phyloP scores from a whole-genome alignment of 2,329 filamentous ascomycete genomes.

The Leptographium lundbergii region DNA sequence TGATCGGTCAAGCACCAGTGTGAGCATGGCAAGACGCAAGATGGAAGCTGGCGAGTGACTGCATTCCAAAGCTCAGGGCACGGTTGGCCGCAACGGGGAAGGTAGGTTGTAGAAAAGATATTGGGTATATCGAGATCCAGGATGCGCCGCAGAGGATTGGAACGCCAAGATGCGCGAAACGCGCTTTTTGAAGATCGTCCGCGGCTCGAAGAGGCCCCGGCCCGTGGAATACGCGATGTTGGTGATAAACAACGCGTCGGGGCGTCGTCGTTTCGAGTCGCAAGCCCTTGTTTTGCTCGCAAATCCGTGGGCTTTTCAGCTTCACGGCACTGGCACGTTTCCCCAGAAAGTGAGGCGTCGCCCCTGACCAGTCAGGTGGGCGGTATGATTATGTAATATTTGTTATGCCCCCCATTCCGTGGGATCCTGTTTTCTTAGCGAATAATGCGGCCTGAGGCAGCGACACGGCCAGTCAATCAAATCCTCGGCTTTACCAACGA shows the following conservation, averaged over 20 bases:
- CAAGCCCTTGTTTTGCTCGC: conserved; percentile 2
- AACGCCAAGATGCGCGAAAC: not conserved
- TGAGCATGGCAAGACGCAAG: conserved; percentile 9
- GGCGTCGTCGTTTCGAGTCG: not conserved
- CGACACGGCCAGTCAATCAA: not conserved
- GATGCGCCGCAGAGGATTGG: conserved; percentile 9
- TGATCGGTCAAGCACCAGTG: conserved; percentile 2
- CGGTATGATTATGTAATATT: not conserved
- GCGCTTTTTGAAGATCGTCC: conserved; percentile 1
- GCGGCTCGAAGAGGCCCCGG: not conserved
- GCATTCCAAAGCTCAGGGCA: conserved; percentile 3
- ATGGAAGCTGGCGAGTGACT: not conserved
- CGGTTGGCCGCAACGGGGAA: not conserved
- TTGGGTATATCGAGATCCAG: not conserved
- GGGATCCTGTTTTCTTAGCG: not conserved
- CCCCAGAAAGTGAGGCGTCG: conserved; percentile 1
- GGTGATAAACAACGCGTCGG: conserved; percentile 11
- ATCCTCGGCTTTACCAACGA: conserved; percentile 3
- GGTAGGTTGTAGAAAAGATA: not conserved
- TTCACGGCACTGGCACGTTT: not conserved
- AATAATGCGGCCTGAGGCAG: not conserved
- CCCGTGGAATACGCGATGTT: conserved; percentile 6
- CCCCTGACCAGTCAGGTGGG: not conserved
- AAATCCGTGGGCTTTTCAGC: not conserved
- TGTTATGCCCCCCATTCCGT: not conserved